Percentiles rank a stretch among this genome's conserved stretches.
Evolutionary conservation across 495 filamentous ascomycete genomes (phyloP).

Genomic region (Annulohypoxylon maeteangense): DNA sequence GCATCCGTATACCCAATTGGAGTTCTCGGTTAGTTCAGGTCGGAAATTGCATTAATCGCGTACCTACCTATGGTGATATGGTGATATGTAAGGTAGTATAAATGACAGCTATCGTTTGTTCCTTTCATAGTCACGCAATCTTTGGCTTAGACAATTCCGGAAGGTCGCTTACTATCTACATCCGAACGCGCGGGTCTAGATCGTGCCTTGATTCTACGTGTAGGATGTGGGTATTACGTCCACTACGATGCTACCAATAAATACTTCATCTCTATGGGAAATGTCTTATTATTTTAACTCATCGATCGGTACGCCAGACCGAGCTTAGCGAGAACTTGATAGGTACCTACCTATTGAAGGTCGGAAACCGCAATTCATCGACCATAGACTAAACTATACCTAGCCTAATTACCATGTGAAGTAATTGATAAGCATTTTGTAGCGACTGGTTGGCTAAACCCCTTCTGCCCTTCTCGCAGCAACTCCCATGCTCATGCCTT

Average conservation of each 20-base stretch:
- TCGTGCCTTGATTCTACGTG: slow-evolving; percentile 11
- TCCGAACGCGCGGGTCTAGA: slow-evolving; percentile 30
- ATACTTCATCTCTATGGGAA: slow-evolving; percentile 1
- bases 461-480: no score
- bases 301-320: no score
- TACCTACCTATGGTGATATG: slow-evolving; percentile 15
- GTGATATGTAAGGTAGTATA: slow-evolving; percentile 16
- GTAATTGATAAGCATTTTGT: no score
- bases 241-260: slow-evolving; percentile 12
- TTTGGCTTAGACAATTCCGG: slow-evolving; percentile 30
- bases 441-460: no score
- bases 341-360: no score
- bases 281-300: no score
- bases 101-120: slow-evolving; percentile 10
- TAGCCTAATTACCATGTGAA: no score
- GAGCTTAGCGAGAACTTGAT: background rate
- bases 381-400: no score
- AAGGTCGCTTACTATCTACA: slow-evolving; percentile 38
- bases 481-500: no score
- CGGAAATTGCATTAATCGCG: slow-evolving; percentile 40
- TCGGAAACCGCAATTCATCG: no score
- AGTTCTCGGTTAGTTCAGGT: slow-evolving; percentile 17
- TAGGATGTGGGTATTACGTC: no score
- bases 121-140: slow-evolving; percentile 25
- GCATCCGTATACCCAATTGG: slow-evolving; percentile 29